A percentile compares a stretch with the other conserved stretches of the same genome.
Evolutionary conservation across 2,329 filamentous ascomycete species (phyloP).

Genomic region (Sporothrix schenckii): DNA sequence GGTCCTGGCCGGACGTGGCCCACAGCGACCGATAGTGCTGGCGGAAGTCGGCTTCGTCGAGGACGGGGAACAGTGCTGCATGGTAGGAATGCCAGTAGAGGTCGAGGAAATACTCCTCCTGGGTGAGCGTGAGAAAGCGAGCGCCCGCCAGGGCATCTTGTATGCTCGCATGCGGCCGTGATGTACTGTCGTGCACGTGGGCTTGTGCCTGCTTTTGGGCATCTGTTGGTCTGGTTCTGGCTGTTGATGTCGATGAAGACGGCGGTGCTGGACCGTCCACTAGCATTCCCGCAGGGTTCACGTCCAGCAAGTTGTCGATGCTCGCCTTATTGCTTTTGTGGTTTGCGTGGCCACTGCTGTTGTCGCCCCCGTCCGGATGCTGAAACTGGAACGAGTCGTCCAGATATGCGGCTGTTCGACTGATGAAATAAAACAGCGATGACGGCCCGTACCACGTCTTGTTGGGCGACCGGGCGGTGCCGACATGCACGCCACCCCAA

Average conservation of each 20-base stretch:
- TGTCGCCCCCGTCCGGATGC: not conserved
- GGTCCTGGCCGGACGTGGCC: slow-evolving; percentile 35
- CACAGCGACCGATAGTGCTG: slow-evolving; percentile 46
- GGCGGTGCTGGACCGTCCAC: not conserved
- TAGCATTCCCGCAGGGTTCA: not conserved
- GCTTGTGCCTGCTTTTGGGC: slow-evolving; percentile 5
- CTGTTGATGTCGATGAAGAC: not conserved
- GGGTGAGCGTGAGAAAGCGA: slow-evolving; percentile 30
- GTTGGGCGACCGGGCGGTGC: slow-evolving; percentile 20
- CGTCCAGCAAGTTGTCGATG: slow-evolving; percentile 23
- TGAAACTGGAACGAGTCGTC: slow-evolving; percentile 4
- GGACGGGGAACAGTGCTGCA: slow-evolving; percentile 45
- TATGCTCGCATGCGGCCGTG: not conserved
- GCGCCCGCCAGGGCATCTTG: slow-evolving; percentile 4
- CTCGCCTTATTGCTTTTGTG: not conserved
- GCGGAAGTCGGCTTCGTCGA: slow-evolving; percentile 51
- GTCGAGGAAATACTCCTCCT: slow-evolving; percentile 53
- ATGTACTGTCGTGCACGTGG: not conserved
- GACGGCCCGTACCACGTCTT: slow-evolving; percentile 27
- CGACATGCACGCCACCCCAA: slow-evolving; percentile 25
- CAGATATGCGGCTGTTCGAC: slow-evolving; percentile 1
- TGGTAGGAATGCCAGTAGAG: slow-evolving; percentile 55
- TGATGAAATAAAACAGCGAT: slow-evolving; percentile 28
- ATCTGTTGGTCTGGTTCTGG: not conserved
- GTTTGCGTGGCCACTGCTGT: not conserved